A percentile compares a stretch with the other conserved stretches of the same genome.
phyloP scores from a whole-genome alignment of 2,329 filamentous ascomycete genomes.

The Pseudogymnoascus sp. region DNA sequence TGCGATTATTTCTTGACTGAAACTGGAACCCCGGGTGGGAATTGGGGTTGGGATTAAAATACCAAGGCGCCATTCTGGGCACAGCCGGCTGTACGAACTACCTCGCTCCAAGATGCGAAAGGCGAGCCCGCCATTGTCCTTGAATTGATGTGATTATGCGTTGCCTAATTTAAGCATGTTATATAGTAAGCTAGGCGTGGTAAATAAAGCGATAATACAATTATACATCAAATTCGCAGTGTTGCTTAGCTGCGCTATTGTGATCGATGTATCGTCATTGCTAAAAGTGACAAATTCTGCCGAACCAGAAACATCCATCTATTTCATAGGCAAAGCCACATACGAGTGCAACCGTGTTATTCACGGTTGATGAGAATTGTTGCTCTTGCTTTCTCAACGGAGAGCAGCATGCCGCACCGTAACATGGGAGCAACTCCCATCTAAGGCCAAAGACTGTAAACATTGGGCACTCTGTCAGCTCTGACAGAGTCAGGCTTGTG shows the following conservation, averaged over 20 bases:
- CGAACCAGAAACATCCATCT: too few species aligned
- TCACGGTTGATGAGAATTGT: too few species aligned
- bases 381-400: too few species aligned
- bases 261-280: too few species aligned
- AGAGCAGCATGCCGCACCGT: too few species aligned
- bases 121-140: background rate
- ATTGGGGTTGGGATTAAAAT: background rate
- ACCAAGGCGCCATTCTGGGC: background rate
- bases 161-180: background rate
- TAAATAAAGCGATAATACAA: background rate
- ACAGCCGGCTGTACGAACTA: background rate
- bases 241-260: background rate
- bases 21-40: background rate
- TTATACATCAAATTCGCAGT: background rate
- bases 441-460: too few species aligned
- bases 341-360: too few species aligned
- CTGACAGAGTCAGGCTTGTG: too few species aligned
- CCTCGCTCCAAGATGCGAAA: background rate
- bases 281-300: too few species aligned
- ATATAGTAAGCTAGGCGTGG: background rate
- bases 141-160: background rate
- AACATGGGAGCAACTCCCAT: too few species aligned
- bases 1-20: background rate
- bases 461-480: too few species aligned
- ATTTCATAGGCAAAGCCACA: too few species aligned